These are phyloP conservation scores for Trichoderma endophyticum DNA, from an alignment of 2,329 filamentous ascomycete genomes.

Conservation along the genomic window DNA sequence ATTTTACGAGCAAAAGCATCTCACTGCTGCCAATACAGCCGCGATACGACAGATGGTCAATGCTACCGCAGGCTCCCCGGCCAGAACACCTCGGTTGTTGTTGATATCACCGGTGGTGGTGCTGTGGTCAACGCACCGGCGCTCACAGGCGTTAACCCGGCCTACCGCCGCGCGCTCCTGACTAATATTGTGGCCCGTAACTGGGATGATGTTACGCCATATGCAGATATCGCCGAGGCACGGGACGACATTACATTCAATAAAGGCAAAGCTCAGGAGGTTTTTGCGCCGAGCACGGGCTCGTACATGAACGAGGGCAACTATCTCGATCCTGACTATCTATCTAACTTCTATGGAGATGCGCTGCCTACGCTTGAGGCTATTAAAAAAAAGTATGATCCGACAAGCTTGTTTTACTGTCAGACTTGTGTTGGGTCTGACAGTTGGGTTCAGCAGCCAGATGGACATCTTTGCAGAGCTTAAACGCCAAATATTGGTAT, in stretches of 20 bases:
- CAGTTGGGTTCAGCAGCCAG: neutral
- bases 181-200: neutral
- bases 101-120: neutral
- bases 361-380: neutral
- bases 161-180: neutral
- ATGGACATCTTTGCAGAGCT: neutral
- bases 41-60: neutral
- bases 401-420: neutral
- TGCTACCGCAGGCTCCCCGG: neutral
- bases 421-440: neutral
- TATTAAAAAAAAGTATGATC: neutral
- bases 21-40: neutral
- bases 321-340: neutral
- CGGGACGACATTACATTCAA: neutral
- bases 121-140: neutral
- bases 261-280: neutral
- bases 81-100: neutral
- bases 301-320: neutral
- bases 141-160: neutral
- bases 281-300: neutral
- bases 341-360: neutral
- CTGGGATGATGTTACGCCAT: neutral
- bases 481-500: no score
- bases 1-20: neutral
- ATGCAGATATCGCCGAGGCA: neutral